A percentile compares a stretch with the other conserved stretches of the same genome.
These are phyloP conservation scores for Symbiotaphrina buchneri DNA, from an alignment of 495 filamentous ascomycete genomes.

Conservation along the genomic window DNA sequence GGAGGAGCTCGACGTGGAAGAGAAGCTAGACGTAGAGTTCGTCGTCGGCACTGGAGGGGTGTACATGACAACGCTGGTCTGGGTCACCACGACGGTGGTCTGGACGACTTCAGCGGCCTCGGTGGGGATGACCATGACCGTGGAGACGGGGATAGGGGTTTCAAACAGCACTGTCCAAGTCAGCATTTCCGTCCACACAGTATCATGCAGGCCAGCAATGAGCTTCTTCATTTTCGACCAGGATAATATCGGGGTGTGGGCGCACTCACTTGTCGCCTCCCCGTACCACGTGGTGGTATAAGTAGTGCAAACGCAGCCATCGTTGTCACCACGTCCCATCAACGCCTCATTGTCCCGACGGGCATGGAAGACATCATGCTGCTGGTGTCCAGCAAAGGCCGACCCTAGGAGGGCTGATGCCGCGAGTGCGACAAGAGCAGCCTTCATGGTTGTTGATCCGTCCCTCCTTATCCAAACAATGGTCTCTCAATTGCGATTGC, in stretches of 20 bases:
- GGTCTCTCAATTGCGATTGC: not conserved
- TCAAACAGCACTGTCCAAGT: not conserved
- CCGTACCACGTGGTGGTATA: slow-evolving; percentile 1
- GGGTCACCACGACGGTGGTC: slow-evolving; percentile 31
- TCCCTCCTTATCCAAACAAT: not conserved
- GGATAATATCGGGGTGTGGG: not conserved
- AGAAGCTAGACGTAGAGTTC: slow-evolving; percentile 59
- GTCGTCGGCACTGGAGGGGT: slow-evolving; percentile 60
- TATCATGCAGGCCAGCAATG: not conserved
- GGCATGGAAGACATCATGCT: not conserved
- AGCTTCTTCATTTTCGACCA: not conserved
- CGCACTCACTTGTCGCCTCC: slow-evolving; percentile 3
- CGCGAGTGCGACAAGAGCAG: slow-evolving; percentile 1
- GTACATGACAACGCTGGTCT: slow-evolving; percentile 45
- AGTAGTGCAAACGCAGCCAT: slow-evolving; percentile 3
- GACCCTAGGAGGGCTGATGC: slow-evolving; percentile 4
- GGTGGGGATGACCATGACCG: not conserved
- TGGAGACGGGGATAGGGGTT: not conserved
- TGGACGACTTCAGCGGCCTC: slow-evolving; percentile 13
- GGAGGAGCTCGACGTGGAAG: slow-evolving; percentile 60
- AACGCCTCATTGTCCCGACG: slow-evolving; percentile 3
- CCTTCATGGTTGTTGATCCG: slow-evolving; percentile 3
- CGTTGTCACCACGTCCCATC: not conserved
- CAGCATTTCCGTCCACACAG: not conserved
- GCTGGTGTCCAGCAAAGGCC: not conserved